Conservation (phyloP, 768 basidiomycete species). For the Heimioporus sp. region DNA sequence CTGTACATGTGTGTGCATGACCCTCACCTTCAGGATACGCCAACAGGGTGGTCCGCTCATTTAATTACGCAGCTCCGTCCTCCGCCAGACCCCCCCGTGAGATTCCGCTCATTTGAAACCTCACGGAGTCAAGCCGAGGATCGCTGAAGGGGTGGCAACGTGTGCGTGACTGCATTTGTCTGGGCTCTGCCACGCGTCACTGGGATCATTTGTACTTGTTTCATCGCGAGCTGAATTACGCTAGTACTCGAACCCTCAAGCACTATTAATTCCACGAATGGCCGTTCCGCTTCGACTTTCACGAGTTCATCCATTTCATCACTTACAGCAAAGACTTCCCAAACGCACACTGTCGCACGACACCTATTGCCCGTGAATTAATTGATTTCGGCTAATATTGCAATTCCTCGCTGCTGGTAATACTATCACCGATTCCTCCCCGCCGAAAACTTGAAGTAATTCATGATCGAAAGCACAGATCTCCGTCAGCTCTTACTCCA, state of each 20-base stretch:
- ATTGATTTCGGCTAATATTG: slow-evolving; percentile 28
- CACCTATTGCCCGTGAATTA: slow-evolving; percentile 29
- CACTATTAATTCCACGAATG: too few species aligned
- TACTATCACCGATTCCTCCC: slow-evolving; percentile 33
- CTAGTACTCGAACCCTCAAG: slow-evolving; percentile 23
- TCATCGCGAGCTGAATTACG: slow-evolving; percentile 23
- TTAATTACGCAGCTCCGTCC: slow-evolving; percentile 29
- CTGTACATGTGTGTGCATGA: slow-evolving; percentile 22
- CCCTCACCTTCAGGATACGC: slow-evolving; percentile 31
- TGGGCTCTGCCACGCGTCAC: slow-evolving; percentile 19
- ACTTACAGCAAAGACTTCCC: slow-evolving; percentile 11
- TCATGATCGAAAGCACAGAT: slow-evolving; percentile 19
- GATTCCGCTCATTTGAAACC: slow-evolving; percentile 22
- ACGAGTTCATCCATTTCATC: neutral
- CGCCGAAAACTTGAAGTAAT: slow-evolving; percentile 18
- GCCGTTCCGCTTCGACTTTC: too few species aligned
- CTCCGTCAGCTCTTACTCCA: slow-evolving; percentile 7
- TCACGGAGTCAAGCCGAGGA: slow-evolving; percentile 30
- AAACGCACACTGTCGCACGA: slow-evolving; percentile 27
- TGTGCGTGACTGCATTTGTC: slow-evolving; percentile 14
- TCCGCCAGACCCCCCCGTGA: too few species aligned
- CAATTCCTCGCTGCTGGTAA: slow-evolving; percentile 22
- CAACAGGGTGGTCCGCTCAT: slow-evolving; percentile 28
- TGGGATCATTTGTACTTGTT: slow-evolving; percentile 7
- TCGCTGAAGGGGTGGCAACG: slow-evolving; percentile 26